Conservation (phyloP, 306 rosid species). For the Gleditsia sinensis region DNA sequence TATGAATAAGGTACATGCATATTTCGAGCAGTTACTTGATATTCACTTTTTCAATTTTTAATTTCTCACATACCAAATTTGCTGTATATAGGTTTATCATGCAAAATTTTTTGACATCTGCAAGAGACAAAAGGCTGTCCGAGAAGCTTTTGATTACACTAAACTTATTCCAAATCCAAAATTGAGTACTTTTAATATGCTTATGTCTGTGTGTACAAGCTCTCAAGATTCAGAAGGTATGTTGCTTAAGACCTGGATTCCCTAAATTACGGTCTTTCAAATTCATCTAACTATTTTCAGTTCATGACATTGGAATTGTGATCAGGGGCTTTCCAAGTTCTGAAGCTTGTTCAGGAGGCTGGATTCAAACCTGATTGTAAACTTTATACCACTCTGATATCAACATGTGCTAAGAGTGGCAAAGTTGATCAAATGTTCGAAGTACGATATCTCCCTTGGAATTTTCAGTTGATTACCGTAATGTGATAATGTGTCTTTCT, state of each 20-base stretch:
- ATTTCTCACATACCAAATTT: conserved; percentile 39
- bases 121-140: conserved; percentile 82
- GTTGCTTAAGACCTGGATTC: conserved; percentile 23
- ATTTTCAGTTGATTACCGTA: conserved; percentile 29
- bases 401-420: conserved; percentile 92
- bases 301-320: conserved; percentile 38
- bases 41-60: conserved; percentile 31
- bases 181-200: conserved; percentile 94
- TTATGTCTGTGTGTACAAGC: conserved; percentile 86
- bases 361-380: conserved; percentile 84
- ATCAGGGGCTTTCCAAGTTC: conserved; percentile 89
- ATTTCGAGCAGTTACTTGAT: conserved; percentile 25
- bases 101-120: conserved; percentile 83
- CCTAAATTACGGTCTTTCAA: conserved; percentile 19
- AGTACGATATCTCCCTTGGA: conserved; percentile 58
- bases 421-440: conserved; percentile 94
- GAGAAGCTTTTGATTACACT: conserved; percentile 84
- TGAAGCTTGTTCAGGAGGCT: conserved; percentile 81
- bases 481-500: conserved; percentile 11
- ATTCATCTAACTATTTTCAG: conserved; percentile 25
- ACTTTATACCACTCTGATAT: conserved; percentile 94
- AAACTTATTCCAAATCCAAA: conserved; percentile 83
- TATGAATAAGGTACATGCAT: conserved; percentile 79
- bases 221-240: conserved; percentile 81
- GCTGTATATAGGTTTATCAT: conserved; percentile 80